Evolutionary conservation across 2,329 filamentous ascomycete species (phyloP), one percentile per base, ranked within the genome.

Genomic region (Amauroascus niger): DNA sequence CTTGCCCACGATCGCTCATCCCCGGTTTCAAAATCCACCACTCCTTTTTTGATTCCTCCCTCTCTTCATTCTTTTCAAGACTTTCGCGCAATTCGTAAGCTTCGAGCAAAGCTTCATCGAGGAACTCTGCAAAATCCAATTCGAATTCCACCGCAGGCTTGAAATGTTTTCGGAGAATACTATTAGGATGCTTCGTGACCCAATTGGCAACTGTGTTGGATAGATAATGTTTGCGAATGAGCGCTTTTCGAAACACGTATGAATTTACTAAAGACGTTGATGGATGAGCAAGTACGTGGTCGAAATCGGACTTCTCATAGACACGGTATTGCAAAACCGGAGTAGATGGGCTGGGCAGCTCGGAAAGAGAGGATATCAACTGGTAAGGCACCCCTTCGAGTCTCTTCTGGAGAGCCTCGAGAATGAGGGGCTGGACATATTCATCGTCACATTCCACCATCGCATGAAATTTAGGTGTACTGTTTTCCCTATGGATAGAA

Each of bases 21-120:
- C 91, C 86, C 0, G 93, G 91, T 71, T 98, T 98, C 56, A 98
- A 70, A 60, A 98, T 97, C 93, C 93, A 98, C 91, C 91, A 98
- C 66, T 94, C 82, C 55, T 79, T 77, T 40, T 78, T 72, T 8
- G 69, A 60, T 16, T 79, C 79, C 58, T 93, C 91, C 35, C 75
- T 76, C 24, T 69, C 67, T 48, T 79, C 80, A 61, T 95, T 95
- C 44, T 76, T 76, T 30, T 80, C 79, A 68, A 94, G 78, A 61
- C 86, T 90, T 54, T 88, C 87, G 18, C 84, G 78, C 49, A 98
- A 71, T 64, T 97, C 93, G 67, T 86, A 97, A 0, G 87, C 86
- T 68, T 98, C 93, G 1, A 95, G 77, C 6, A 98, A 74, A 0
- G 93, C 87, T 62, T 98, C 93, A 59, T 97, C 93, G 13, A 98